phyloP scores from a whole-genome alignment of 352 stramenopile genomes.

The Lagenidium giganteum region DNA sequence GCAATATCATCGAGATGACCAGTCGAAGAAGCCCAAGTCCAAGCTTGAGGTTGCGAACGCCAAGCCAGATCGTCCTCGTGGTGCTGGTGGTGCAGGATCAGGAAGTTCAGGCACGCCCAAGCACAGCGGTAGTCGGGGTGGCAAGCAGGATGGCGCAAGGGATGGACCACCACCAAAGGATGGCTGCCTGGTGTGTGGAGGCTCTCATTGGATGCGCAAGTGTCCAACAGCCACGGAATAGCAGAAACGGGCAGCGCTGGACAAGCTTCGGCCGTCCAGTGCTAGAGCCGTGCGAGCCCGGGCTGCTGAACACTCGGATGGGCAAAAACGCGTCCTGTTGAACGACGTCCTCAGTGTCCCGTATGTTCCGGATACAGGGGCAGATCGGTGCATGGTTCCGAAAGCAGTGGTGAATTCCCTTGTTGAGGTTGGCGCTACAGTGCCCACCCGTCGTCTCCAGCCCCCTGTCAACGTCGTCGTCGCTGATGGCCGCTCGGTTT shows the following conservation, averaged over 20 bases:
- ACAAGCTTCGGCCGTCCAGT: neutral
- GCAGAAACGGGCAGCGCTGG: neutral
- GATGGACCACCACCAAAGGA: neutral
- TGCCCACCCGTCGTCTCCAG: too few species aligned
- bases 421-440: too few species aligned
- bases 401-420: too few species aligned
- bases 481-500: neutral
- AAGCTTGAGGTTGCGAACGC: too few species aligned
- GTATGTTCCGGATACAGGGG: neutral
- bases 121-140: too few species aligned
- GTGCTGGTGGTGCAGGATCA: too few species aligned
- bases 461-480: neutral
- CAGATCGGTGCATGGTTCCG: neutral
- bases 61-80: too few species aligned
- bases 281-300: too few species aligned
- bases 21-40: too few species aligned
- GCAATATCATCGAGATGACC: slow-evolving; percentile 5
- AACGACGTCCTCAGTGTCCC: neutral
- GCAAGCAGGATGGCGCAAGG: too few species aligned
- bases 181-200: slow-evolving; percentile 1
- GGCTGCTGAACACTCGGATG: too few species aligned
- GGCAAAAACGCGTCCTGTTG: too few species aligned
- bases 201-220: neutral
- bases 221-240: neutral
- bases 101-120: neutral